Evolutionary conservation across 306 rosid genomes (phyloP).

Genomic region (Potentilla sterilis): DNA sequence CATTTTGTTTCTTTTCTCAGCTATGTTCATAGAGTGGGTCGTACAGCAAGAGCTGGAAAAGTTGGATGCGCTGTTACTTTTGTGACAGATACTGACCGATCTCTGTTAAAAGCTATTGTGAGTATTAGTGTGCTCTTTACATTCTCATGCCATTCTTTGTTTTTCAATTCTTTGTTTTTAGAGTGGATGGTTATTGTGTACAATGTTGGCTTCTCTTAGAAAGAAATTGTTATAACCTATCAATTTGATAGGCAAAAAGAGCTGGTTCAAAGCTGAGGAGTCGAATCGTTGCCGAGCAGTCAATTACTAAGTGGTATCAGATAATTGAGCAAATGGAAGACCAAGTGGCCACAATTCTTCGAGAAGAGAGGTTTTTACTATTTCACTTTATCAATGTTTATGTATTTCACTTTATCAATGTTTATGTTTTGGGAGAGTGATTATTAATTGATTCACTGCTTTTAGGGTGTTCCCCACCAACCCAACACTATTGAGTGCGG

Average conservation of each 20-base stretch:
- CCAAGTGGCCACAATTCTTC: constrained; percentile 62
- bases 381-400: constrained; percentile 14
- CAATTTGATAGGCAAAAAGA: constrained; percentile 69
- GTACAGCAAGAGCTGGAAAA: constrained; percentile 98
- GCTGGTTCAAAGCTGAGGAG: constrained; percentile 93
- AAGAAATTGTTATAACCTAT: constrained; percentile 8
- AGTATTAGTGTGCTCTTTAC: constrained; percentile 36
- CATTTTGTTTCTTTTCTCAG: constrained; percentile 37
- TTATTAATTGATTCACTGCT: too few species aligned
- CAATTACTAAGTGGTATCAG: constrained; percentile 81
- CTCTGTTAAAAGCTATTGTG: constrained; percentile 90
- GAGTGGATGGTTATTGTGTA: not conserved
- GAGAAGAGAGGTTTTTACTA: constrained; percentile 75
- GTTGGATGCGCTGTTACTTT: constrained; percentile 91
- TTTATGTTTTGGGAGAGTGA: too few species aligned
- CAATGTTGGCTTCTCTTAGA: constrained; percentile 9
- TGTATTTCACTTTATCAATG: not conserved
- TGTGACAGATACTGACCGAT: constrained; percentile 81
- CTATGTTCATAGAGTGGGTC: constrained; percentile 97
- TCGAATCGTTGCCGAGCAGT: constrained; percentile 89
- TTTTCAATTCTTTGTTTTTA: not conserved
- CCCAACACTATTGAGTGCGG: too few species aligned
- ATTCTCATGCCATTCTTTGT: not conserved
- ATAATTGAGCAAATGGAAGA: constrained; percentile 89
- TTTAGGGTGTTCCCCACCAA: too few species aligned